Evolutionary conservation across 768 basidiomycete genomes (phyloP).

Genomic region (Podaxis rugospora): DNA sequence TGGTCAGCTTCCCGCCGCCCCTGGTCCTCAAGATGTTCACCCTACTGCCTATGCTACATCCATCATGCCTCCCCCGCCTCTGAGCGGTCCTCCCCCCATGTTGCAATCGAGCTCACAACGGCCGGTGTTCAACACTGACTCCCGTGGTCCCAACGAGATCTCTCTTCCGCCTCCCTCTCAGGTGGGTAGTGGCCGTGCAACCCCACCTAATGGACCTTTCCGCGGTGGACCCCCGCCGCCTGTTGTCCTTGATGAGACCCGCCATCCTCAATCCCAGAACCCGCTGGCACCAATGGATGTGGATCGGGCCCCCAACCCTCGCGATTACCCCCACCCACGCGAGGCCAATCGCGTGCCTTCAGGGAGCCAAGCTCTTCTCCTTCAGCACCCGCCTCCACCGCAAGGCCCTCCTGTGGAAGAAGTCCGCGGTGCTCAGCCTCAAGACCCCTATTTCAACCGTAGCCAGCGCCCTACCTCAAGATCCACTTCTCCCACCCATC

Average conservation of each 20-base stretch:
- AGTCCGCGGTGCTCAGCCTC: slow-evolving; percentile 34
- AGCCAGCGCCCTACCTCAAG: slow-evolving; percentile 49
- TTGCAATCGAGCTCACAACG: slow-evolving; percentile 49
- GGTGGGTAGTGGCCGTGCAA: slow-evolving; percentile 40
- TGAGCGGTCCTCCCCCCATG: slow-evolving; percentile 64
- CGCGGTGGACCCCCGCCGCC: slow-evolving; percentile 82
- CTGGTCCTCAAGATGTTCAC: slow-evolving; percentile 93
- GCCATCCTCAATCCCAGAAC: slow-evolving; percentile 64
- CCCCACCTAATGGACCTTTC: slow-evolving; percentile 58
- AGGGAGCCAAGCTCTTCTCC: slow-evolving; percentile 50
- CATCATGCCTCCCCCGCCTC: slow-evolving; percentile 64
- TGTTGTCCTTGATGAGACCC: slow-evolving; percentile 69
- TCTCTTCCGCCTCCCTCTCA: slow-evolving; percentile 60
- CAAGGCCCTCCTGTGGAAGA: slow-evolving; percentile 56
- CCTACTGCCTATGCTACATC: slow-evolving; percentile 89
- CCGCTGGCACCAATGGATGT: slow-evolving; percentile 80
- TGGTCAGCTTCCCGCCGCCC: slow-evolving; percentile 76
- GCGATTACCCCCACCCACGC: slow-evolving; percentile 53
- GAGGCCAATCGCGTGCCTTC: slow-evolving; percentile 49
- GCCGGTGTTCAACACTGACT: slow-evolving; percentile 62
- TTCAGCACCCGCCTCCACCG: slow-evolving; percentile 66
- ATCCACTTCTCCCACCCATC: slow-evolving; percentile 46
- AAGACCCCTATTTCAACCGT: slow-evolving; percentile 52
- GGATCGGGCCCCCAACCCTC: slow-evolving; percentile 50
- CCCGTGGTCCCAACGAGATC: slow-evolving; percentile 56